Percentiles rank a stretch among this genome's conserved stretches.
These are phyloP conservation scores for Euptelea pleiosperma DNA, from an alignment of 164 flowering plant species.

Conservation along the genomic window DNA sequence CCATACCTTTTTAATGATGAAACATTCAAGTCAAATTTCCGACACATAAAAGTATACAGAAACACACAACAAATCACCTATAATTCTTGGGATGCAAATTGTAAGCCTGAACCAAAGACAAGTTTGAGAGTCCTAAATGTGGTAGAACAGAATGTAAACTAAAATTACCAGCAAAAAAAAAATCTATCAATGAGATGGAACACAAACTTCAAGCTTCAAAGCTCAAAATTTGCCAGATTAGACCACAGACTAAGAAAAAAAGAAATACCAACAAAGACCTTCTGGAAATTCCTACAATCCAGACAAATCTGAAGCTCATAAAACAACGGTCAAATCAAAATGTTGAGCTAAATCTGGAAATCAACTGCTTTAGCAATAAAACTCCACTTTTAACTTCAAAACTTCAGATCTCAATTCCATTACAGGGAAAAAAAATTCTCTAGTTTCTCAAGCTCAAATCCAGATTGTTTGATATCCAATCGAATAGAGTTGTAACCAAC, in stretches of 20 bases:
- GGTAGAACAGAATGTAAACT: too few relatives aligned
- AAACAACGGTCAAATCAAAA: not conserved
- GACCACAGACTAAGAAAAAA: too few relatives aligned
- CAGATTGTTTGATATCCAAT: not conserved
- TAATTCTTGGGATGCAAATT: not conserved
- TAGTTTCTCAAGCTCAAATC: not conserved
- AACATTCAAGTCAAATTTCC: too few relatives aligned
- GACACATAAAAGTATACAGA: too few relatives aligned
- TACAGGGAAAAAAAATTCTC: not conserved
- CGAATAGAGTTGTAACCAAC: slow-evolving; percentile 1
- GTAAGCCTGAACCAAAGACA: not conserved
- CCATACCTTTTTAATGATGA: too few relatives aligned
- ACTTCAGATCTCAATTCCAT: not conserved
- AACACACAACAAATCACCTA: too few relatives aligned
- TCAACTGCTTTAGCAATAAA: slow-evolving; percentile 7
- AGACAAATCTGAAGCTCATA: not conserved
- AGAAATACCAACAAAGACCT: too few relatives aligned
- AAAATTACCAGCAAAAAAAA: too few relatives aligned
- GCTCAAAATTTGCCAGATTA: too few relatives aligned
- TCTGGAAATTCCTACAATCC: not conserved
- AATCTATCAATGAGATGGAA: too few relatives aligned
- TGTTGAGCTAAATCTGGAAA: not conserved
- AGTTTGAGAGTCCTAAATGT: too few relatives aligned
- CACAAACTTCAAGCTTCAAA: too few relatives aligned
- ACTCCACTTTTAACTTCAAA: not conserved